Base-by-base conservation (phyloP, 2,329 filamentous ascomycete species). In the Claviceps maximensis region DNA sequence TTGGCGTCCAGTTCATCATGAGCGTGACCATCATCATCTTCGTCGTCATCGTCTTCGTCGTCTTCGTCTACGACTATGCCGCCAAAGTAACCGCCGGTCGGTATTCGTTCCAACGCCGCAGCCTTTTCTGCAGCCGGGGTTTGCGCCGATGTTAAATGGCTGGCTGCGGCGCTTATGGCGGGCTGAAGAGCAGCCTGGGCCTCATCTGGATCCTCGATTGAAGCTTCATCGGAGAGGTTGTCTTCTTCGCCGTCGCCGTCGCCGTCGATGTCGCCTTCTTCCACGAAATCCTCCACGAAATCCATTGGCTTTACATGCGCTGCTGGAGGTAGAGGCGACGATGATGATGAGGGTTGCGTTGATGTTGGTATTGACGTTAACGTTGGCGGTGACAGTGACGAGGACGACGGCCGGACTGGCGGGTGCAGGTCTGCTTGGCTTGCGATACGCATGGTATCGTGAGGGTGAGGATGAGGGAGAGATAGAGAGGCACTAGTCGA, bases 161-260 rank as follows among this genome's bases (percentile, higher is more conserved):
- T 78, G 9, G 79, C 80, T 23, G 71, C 70, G 7, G 72, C 71
- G 61, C 78, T 82, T 57, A 84, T 74, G 25, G 78, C 72, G 2
- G 78, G 77, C 61, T 80, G 79, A 49, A 84, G 71, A 47, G 82
- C 72, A 8, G 78, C 79, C 58, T 80, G 77, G 4, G 76, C 79
- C 57, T 77, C 77, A 59, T 82, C 78, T 53, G 76, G 70, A 47
- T 77, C 74, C 49, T 61, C 62, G 27, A 66, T 58, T 19, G 62
- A 60, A n/a, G 57, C 60, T 4, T 60, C 59, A 27, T 63, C 57
- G 7, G 54, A 55, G 1, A 57, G 23, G 9, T 48, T 50, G 13
- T 31, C 46, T n/a, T 58, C 57, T 4, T 57, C 53, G 27, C 58
- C 55, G 21, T 55, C 54, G 33, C 58, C 56, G 17, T 53, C 54